Evolutionary conservation across 805 yeast genomes (phyloP).

Genomic region (Metschnikowia vanudenii): DNA sequence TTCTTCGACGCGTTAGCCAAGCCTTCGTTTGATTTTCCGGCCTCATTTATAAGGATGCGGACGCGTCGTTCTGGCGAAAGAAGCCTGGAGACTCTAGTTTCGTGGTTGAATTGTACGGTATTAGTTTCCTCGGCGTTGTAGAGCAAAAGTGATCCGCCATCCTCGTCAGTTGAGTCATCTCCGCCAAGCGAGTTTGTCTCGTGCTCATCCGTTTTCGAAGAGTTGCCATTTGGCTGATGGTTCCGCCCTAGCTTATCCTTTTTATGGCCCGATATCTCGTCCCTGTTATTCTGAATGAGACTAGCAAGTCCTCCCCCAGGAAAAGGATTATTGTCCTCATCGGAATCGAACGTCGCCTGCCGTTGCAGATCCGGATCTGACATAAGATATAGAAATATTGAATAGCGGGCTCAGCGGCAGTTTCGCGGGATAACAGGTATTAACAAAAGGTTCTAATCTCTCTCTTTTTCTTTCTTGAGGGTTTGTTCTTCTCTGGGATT

Average conservation of each 20-base stretch:
- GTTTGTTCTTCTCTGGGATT: no score
- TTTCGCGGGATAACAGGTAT: no score
- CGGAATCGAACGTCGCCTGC: conserved; percentile 20
- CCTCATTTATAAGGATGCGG: conserved; percentile 60
- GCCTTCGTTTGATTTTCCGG: conserved; percentile 83
- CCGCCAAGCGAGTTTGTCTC: conserved; percentile 1
- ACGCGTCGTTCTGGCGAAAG: conserved; percentile 30
- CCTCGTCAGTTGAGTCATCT: conserved; percentile 14
- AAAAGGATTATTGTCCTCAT: conserved; percentile 42
- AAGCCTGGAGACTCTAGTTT: conserved; percentile 37
- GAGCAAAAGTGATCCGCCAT: conserved; percentile 32
- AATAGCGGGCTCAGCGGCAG: not conserved
- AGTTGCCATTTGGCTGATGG: not conserved
- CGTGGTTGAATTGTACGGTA: conserved; percentile 32
- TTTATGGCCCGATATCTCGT: not conserved
- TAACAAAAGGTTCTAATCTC: no score
- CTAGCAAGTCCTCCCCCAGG: conserved; percentile 29
- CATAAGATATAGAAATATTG: not conserved
- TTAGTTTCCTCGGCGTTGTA: conserved; percentile 24
- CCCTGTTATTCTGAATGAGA: conserved; percentile 17
- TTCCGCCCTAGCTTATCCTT: not conserved
- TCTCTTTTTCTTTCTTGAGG: no score
- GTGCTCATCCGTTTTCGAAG: not conserved
- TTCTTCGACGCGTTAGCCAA: conserved; percentile 54
- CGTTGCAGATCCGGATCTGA: conserved; percentile 4